Base-by-base conservation (phyloP, 2,329 filamentous ascomycete genomes). In the Cercospora zeae-maydis region DNA sequence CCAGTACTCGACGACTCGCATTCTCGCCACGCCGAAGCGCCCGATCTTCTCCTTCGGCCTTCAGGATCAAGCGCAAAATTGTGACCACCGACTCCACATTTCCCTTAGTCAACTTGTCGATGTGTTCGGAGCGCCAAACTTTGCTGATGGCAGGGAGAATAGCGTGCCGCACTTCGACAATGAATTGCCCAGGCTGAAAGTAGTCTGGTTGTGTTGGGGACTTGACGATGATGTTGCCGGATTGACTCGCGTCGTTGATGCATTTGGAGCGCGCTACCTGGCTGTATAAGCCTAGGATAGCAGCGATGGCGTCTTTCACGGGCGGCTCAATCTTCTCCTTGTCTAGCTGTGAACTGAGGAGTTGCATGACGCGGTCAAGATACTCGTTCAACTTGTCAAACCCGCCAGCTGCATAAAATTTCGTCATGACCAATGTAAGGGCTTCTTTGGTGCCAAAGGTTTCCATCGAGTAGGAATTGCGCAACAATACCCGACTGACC, bases 101-200 rank as follows among this genome's bases (percentile, higher is more conserved):
- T 21, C 87, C 83, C 24, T 87, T 88, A 2, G 90, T 87, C 0
- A 92, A 86, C 70, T 91, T 93, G 69, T 96, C 92, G 16, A 95
- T 86, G 53, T 96, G 85, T 27, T 86, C 81, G 0, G 92, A 96
- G 68, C 91, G 87, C 96, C 95, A 99, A 30, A 98, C 84, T 52
- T 88, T 84, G 61, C 85, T 84, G 42, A 95, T 84, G 51, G 89
- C 85, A 0, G 92, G 91, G 13, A 97, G 79, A 27, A 97, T 86
- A 27, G 88, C 86, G 77, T 90, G 86, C 45, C 95, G 88, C 45
- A 98, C 78, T 74, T 98, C 93, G 5, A 98, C 87, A 13, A 97
- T 80, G 60, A 98, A 89, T 70, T 97, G 93, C 1, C 85, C 81
- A 13, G 87, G 83, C 9, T 82, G 79, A 74, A 90, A 91, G 70